Percentiles rank a stretch among this genome's conserved stretches.
These are phyloP conservation scores for Mortierella sp. DNA, from an alignment of 371 early-diverging fungal genomes.

Conservation along the genomic window DNA sequence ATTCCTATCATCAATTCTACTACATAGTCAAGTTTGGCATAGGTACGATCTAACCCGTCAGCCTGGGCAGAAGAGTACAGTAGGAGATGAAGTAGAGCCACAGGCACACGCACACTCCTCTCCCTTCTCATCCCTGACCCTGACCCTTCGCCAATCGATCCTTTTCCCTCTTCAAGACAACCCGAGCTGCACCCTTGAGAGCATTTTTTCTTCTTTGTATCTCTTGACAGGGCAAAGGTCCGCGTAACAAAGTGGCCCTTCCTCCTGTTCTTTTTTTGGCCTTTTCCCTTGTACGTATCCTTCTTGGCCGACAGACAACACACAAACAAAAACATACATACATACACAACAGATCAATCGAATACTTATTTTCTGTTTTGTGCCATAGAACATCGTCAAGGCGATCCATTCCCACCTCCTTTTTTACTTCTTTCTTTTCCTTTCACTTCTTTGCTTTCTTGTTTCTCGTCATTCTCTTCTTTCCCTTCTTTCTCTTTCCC, in stretches of 20 bases:
- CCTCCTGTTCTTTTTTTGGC: constrained; percentile 11
- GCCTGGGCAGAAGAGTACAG: too few relatives aligned
- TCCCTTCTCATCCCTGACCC: not conserved
- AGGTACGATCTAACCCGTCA: too few relatives aligned
- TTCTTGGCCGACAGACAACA: not conserved
- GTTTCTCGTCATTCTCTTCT: not conserved
- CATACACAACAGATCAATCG: not conserved
- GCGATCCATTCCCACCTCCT: not conserved
- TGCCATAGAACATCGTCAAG: not conserved
- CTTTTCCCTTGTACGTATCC: not conserved
- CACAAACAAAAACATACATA: not conserved
- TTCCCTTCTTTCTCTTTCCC: not conserved
- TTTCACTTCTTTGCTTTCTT: not conserved
- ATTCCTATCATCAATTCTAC: too few relatives aligned
- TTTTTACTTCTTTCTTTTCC: not conserved
- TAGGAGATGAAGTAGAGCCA: too few relatives aligned
- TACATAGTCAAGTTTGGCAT: too few relatives aligned
- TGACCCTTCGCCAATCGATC: too few relatives aligned
- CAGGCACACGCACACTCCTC: too few relatives aligned
- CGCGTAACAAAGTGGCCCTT: not conserved
- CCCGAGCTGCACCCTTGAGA: constrained; percentile 11
- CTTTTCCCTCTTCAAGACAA: constrained; percentile 2
- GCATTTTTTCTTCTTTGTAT: not conserved
- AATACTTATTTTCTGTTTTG: constrained; percentile 1
- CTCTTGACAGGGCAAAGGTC: not conserved